Percentiles rank a stretch among this genome's conserved stretches.
Conservation (phyloP, 2,329 filamentous ascomycete genomes). For the Calonectria honghensis region DNA sequence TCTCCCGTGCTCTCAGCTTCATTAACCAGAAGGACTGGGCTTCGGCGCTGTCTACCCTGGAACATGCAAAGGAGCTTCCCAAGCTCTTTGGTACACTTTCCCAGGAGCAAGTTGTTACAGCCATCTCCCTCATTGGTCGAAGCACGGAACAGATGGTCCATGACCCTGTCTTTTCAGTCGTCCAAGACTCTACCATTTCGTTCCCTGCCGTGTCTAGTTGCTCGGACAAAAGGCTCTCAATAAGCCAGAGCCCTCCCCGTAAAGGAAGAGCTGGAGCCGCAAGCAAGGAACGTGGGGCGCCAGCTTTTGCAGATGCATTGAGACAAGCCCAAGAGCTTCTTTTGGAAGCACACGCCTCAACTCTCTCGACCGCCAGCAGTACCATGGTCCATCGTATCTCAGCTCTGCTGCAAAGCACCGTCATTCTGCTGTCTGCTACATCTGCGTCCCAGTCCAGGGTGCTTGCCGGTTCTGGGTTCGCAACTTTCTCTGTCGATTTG, state of each 20-base stretch:
- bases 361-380: conserved; percentile 73
- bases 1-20: conserved; percentile 65
- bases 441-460: conserved; percentile 67
- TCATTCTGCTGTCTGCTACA: conserved; percentile 79
- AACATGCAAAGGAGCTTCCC: conserved; percentile 67
- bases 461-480: conserved; percentile 72
- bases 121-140: conserved; percentile 80
- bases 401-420: conserved; percentile 78
- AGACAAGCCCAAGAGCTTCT: conserved; percentile 80
- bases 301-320: conserved; percentile 75
- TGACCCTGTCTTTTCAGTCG: conserved; percentile 90
- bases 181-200: conserved; percentile 94
- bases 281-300: conserved; percentile 55
- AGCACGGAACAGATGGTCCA: conserved; percentile 83
- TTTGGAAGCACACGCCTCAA: conserved; percentile 76
- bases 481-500: conserved; percentile 79
- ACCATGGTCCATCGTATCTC: conserved; percentile 78
- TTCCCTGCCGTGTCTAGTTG: conserved; percentile 80
- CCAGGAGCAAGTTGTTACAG: conserved; percentile 77
- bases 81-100: conserved; percentile 63
- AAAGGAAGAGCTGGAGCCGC: conserved; percentile 53
- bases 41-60: conserved; percentile 74
- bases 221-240: conserved; percentile 63
- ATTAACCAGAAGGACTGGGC: conserved; percentile 74
- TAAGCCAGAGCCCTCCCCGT: conserved; percentile 61